A percentile compares a stretch with the other conserved stretches of the same genome.
Evolutionary conservation across 768 basidiomycete genomes (phyloP).

Genomic region (Cubamyces sp.): DNA sequence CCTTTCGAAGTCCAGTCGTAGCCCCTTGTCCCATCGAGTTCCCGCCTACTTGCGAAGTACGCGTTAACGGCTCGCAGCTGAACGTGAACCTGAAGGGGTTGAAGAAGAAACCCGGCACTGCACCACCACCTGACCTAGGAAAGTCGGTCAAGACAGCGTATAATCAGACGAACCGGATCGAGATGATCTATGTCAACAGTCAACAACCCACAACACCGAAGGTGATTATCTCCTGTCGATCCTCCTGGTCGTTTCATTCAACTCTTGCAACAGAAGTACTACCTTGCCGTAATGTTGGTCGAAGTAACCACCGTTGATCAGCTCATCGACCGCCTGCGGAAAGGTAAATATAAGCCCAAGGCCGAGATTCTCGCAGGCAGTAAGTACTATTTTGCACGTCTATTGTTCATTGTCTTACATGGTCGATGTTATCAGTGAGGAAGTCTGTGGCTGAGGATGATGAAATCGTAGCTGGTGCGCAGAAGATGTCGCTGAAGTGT

Average conservation of each 20-base stretch:
- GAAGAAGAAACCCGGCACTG: constrained; percentile 94
- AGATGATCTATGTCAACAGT: constrained; percentile 91
- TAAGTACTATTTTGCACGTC: constrained; percentile 36
- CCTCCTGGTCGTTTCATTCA: constrained; percentile 4
- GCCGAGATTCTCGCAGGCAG: constrained; percentile 70
- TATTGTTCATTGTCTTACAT: not conserved
- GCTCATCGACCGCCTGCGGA: constrained; percentile 70
- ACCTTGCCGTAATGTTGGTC: constrained; percentile 82
- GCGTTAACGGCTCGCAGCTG: constrained; percentile 73
- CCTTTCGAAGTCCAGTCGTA: constrained; percentile 52
- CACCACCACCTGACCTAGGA: constrained; percentile 81
- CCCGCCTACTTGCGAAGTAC: constrained; percentile 88
- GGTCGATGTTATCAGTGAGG: constrained; percentile 51
- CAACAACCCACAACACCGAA: constrained; percentile 76
- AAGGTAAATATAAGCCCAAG: constrained; percentile 64
- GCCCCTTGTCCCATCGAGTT: constrained; percentile 84
- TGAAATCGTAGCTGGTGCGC: constrained; percentile 88
- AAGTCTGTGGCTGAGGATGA: constrained; percentile 64
- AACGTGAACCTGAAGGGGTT: constrained; percentile 83
- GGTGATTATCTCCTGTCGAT: constrained; percentile 43
- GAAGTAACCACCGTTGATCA: constrained; percentile 72
- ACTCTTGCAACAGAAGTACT: constrained; percentile 72
- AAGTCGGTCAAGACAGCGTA: constrained; percentile 46
- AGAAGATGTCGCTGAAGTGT: constrained; percentile 91
- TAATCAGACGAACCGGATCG: constrained; percentile 65